Conservation (phyloP, 2,329 filamentous ascomycete genomes). For the Epichloe scottii region DNA sequence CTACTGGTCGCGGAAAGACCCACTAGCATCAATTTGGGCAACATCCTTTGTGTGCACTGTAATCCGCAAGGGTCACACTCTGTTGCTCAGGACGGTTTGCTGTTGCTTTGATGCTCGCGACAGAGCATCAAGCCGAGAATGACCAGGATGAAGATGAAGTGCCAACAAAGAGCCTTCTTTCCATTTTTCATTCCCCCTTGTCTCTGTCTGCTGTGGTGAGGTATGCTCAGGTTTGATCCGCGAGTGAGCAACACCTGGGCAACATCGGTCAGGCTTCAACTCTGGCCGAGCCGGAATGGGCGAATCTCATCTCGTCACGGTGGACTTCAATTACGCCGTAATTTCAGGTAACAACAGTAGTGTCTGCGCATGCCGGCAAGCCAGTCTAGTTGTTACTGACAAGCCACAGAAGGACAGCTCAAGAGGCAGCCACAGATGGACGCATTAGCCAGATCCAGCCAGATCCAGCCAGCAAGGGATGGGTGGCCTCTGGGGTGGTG, state of each 20-base stretch:
- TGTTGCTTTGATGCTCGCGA: not conserved
- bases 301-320: not conserved
- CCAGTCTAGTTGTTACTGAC: not conserved
- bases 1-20: not conserved
- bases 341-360: too few species aligned
- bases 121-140: not conserved
- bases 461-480: not conserved
- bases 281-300: not conserved
- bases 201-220: not conserved
- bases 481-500: too few species aligned
- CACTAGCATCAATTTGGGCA: not conserved
- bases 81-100: not conserved
- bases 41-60: not conserved
- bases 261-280: not conserved
- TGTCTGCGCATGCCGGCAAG: not conserved
- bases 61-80: not conserved
- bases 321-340: not conserved
- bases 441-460: not conserved
- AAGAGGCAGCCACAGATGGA: not conserved
- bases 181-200: not conserved
- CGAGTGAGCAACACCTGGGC: not conserved
- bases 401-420: not conserved
- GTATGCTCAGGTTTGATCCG: too few species aligned
- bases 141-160: not conserved
- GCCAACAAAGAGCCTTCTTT: not conserved